Evolutionary conservation across 768 basidiomycete genomes (phyloP), one percentile per base, ranked within the genome.

Genomic region (Kwoniella newhampshirensis): DNA sequence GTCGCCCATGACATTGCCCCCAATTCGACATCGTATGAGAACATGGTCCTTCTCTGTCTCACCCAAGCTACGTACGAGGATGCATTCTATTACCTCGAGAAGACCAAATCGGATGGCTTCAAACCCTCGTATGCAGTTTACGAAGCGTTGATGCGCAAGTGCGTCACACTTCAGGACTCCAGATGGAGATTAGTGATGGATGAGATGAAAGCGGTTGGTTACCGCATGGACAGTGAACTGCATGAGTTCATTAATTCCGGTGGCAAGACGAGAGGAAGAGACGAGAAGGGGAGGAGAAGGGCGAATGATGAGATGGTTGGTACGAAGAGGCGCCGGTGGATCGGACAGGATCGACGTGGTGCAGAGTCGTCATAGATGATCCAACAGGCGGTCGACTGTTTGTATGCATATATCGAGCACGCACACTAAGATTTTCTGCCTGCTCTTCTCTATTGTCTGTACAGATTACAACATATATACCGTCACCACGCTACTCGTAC

Each of bases 41-140:
- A 80, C 28, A 81, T 91, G 77, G 82, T 92, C 59, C 62, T 78
- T 11, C 81, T 92, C 3, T 87, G 85, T 68, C 80, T 92, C 13
- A 84, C 85, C 0, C 86, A 88, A 67, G 74, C 82, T 7, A 80
- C 78, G 2, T 93, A 90, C 75, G 89, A 91, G 68, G 88, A 90
- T 59, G 88, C 89, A 0, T 92, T 92, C 77, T 86, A 85, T 70
- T 91, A 89, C 75, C 81, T 94, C 28, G 89, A 91, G 72, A 87
- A 88, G 78, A 89, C 90, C 87, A 91, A 92, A 74, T 76, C 80
- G 0, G 81, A 81, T 32, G 79, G 79, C 8, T 78, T 83, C 65
- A 66, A 78, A n/a, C 88, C 90, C 0, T 54, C 61, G 1, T 45
- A 50, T 23, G 66, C 68, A 1, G 75, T 86, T 27, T 92, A 92